phyloP scores from a whole-genome alignment of 2,329 filamentous ascomycete genomes.

The Sclerotiophoma versabilis region DNA sequence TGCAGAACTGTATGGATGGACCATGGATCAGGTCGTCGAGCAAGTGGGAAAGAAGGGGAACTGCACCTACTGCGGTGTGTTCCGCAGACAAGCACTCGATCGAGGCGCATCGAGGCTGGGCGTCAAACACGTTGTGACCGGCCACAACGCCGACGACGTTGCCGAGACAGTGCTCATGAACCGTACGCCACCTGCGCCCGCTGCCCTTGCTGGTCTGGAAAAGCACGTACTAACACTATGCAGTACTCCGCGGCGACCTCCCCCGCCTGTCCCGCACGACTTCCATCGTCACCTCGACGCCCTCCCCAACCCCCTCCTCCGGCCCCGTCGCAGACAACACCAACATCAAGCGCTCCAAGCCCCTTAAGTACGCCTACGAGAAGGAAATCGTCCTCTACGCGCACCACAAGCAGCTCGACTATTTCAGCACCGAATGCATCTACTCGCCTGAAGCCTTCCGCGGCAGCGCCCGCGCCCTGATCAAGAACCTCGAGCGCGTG shows the following conservation, averaged over 20 bases:
- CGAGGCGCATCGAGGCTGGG: conserved; percentile 85
- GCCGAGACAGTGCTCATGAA: conserved; percentile 99
- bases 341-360: conserved; percentile 94
- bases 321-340: conserved; percentile 66
- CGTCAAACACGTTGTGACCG: conserved; percentile 93
- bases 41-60: conserved; percentile 98
- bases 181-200: conserved; percentile 36
- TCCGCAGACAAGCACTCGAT: conserved; percentile 91
- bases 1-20: conserved; percentile 95
- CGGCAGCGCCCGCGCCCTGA: conserved; percentile 86
- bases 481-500: conserved; percentile 94
- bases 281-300: conserved; percentile 75
- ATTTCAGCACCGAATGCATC: conserved; percentile 98
- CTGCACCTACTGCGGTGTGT: conserved; percentile 98
- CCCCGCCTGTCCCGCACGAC: conserved; percentile 87
- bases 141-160: conserved; percentile 96
- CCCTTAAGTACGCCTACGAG: conserved; percentile 97
- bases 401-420: conserved; percentile 94
- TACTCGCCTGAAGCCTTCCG: conserved; percentile 97
- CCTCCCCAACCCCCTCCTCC: conserved; percentile 31
- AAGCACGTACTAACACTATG: conserved; percentile 15
- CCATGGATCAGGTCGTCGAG: conserved; percentile 98
- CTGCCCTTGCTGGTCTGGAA: too few relatives aligned
- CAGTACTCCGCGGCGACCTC: conserved; percentile 82
- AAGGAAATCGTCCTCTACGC: conserved; percentile 99